Evolutionary conservation across 306 rosid genomes (phyloP).

Genomic region (Medicago ruthenica): DNA sequence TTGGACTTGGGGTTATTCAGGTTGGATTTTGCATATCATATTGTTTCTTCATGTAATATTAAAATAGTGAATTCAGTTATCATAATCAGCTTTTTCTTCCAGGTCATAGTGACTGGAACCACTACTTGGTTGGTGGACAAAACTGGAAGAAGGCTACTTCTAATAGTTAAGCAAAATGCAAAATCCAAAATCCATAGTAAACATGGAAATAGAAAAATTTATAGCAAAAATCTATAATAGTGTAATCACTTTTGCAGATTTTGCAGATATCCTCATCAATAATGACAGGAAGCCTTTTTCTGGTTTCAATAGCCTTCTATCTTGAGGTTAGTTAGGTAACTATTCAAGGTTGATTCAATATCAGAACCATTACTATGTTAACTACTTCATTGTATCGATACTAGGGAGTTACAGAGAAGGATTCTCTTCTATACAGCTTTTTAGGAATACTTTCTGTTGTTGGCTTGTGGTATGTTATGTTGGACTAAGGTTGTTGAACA

Average conservation of each 20-base stretch:
- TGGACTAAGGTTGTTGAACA: neutral
- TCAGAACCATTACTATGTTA: conserved; percentile 22
- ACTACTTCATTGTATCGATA: conserved; percentile 32
- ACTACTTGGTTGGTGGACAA: conserved; percentile 83
- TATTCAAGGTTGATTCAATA: conserved; percentile 32
- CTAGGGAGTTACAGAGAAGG: conserved; percentile 50
- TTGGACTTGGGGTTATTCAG: conserved; percentile 78
- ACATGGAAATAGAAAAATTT: neutral
- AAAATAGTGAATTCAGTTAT: conserved; percentile 3
- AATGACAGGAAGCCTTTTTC: conserved; percentile 74
- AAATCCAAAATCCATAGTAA: neutral
- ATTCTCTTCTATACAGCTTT: conserved; percentile 49
- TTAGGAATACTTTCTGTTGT: conserved; percentile 62
- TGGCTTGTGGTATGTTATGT: conserved; percentile 67
- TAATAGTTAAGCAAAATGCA: conserved; percentile 48
- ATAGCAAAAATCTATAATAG: neutral
- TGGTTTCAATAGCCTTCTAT: conserved; percentile 70
- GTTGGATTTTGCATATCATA: conserved; percentile 37
- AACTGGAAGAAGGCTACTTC: conserved; percentile 78
- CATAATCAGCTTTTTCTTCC: conserved; percentile 22
- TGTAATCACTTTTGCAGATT: conserved; percentile 35
- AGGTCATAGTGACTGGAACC: conserved; percentile 75
- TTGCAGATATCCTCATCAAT: conserved; percentile 70
- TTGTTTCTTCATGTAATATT: neutral
- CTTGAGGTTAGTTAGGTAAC: conserved; percentile 55